Evolutionary conservation across 164 flowering plant species (phyloP), one percentile per base, ranked within the genome.

Genomic region (Dillenia turbinata): DNA sequence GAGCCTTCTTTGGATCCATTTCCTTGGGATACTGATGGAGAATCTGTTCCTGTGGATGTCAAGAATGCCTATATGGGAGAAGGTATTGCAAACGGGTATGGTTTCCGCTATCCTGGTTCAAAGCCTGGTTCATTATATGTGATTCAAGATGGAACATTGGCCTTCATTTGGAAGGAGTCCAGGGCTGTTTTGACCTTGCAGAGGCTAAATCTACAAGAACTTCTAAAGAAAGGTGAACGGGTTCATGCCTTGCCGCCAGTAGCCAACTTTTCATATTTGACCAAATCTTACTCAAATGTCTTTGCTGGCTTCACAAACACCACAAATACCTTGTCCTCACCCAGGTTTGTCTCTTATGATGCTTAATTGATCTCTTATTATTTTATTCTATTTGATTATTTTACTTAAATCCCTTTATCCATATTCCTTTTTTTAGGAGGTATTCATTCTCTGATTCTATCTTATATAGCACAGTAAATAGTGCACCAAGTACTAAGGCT

Each of bases 41-140:
- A 81, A 58, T 73, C 79, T 8, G 45, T 43, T 26, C 75, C 75
- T 40, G 71, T 84, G 63, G 79, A 61, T 61, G 71, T 90, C n/a
- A 69, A 71, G 64, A 63, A 77, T 68, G 82, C 87, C 64, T 93
- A 80, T 62, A 17, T n/a, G 26, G 98, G 97, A 50, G 96, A 93
- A 69, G 98, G 98, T 26, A 93, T 90, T 69, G 94, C 98, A 44
- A 87, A 83, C 73, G 98, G 98, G 6, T 90, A 90, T 78, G 96
- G 98, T 40, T 93, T 93, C 60, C 80, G 97, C 71, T 93, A 93
- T 65, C 98, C 98, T 60, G 97, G 97, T n/a, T 77, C 92, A 13
- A 90, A 90, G 67, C 98, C 98, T 44, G 98, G 98, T 64, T 81
- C 96, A 9, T 83, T 90, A 47, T 93, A 77, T 77, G 89, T 81